These are phyloP conservation scores for Rhytidiadelphus loreus DNA, from an alignment of 225 moss, liverwort and hornwort genomes.

Conservation along the genomic window DNA sequence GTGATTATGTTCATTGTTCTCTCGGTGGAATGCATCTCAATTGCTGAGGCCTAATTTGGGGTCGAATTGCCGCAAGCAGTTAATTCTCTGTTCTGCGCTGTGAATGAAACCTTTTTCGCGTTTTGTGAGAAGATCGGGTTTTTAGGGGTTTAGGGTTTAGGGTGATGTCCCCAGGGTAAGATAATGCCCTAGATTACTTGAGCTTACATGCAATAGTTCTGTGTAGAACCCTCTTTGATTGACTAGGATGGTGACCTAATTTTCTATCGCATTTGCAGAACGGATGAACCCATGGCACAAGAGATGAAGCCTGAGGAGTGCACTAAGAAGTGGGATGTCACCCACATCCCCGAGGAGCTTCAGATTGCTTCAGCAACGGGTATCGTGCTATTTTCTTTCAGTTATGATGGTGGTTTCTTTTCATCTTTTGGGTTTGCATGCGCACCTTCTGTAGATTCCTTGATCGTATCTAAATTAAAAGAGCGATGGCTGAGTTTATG, in stretches of 20 bases:
- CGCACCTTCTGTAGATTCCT: background rate
- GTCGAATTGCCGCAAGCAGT: background rate
- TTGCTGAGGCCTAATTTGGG: too few species aligned
- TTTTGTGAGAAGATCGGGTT: background rate
- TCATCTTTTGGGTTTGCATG: background rate
- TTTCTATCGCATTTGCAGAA: background rate
- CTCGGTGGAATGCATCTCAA: background rate
- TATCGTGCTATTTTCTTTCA: background rate
- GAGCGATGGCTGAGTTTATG: background rate
- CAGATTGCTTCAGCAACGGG: constrained; percentile 19
- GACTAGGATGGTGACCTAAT: background rate
- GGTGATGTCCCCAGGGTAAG: background rate
- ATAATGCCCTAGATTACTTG: background rate
- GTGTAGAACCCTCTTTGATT: too few species aligned
- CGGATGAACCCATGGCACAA: background rate
- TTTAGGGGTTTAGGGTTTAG: background rate
- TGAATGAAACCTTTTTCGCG: background rate
- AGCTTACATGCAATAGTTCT: background rate
- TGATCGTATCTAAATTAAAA: background rate
- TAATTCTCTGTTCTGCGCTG: background rate
- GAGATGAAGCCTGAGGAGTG: background rate
- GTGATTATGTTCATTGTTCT: background rate
- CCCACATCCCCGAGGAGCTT: constrained; percentile 33
- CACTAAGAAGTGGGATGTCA: constrained; percentile 20
- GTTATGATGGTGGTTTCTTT: too few species aligned